Evolutionary conservation across 2,329 filamentous ascomycete species (phyloP), one percentile per base, ranked within the genome.

Genomic region (Dendrostoma leiphaemia): DNA sequence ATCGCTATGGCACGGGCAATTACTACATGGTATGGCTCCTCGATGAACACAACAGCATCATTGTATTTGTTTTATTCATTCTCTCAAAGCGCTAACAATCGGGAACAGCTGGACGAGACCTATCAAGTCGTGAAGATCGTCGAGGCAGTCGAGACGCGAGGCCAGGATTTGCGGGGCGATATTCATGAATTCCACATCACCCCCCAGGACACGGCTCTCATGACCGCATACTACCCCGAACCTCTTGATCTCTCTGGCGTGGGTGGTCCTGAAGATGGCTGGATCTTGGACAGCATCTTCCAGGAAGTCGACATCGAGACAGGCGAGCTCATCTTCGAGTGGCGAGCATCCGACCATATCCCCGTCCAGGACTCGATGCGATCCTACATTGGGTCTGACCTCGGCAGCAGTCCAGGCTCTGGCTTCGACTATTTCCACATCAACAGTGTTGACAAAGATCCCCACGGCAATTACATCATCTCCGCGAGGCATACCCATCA

Each of bases 131-230:
- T 59, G 44, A 57, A 60, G 48, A 38, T 38, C 2, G 47, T 59
- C 6, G 31, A 66, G 51, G 66, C 65, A 6, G 45, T 58, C 7
- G 60, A 63, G 35, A 62, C 59, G 26, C 55, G 63, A 8, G 61
- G 62, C 29, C 63, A 67, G 23, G 68, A 66, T 0, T 54, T 63
- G 7, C 66, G 65, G 6, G 71, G 46, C 23, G 55, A 78, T 51
- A 64, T 74, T 43, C 75, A 77, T 58, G 73, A 76, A 47, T 71
- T 76, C 54, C 62, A 65, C 15, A 62, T 77, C n/a, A 77, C 74
- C 1, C 50, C 63, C 1, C 62, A 73, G 48, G 69, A 68, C 24
- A 73, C 72, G 0, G 71, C 70, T n/a, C 63, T 78, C 38, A 69
- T 77, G 61, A 71, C 70, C 12, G 70, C 72, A 46, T 77, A 76